These are phyloP conservation scores for Pseudomassariella vexata DNA, from an alignment of 2,329 filamentous ascomycete genomes.

Conservation along the genomic window DNA sequence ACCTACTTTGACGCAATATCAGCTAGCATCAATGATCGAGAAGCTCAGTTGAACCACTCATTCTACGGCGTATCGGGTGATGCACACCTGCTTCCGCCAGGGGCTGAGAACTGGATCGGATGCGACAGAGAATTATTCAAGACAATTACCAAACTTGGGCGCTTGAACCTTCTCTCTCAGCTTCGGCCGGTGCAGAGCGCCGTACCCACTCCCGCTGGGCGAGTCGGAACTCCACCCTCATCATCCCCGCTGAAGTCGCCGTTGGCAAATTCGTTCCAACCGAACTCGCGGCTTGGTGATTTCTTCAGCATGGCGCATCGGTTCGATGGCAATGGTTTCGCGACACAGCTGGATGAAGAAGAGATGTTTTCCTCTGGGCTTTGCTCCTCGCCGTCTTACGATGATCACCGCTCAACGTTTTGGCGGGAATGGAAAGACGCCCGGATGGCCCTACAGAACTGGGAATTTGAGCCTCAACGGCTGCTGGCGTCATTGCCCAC, in stretches of 20 bases:
- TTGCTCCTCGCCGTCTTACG: conserved; percentile 38
- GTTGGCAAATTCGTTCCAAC: conserved; percentile 36
- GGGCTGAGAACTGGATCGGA: conserved; percentile 78
- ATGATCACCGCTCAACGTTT: conserved; percentile 61
- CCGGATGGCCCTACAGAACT: conserved; percentile 68
- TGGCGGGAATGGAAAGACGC: conserved; percentile 85
- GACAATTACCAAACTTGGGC: conserved; percentile 75
- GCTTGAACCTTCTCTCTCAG: conserved; percentile 79
- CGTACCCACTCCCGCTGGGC: conserved; percentile 18
- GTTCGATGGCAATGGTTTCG: conserved; percentile 65
- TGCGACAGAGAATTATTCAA: conserved; percentile 86
- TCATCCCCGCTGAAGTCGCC: conserved; percentile 35
- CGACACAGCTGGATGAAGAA: conserved; percentile 48
- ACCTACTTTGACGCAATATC: conserved; percentile 94
- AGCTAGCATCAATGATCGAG: conserved; percentile 84
- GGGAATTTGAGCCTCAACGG: conserved; percentile 63
- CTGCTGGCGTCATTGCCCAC: conserved; percentile 45
- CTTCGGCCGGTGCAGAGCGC: conserved; percentile 46
- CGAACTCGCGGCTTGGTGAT: conserved; percentile 31
- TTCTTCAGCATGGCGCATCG: conserved; percentile 45
- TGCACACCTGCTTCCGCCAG: conserved; percentile 46
- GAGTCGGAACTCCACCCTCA: conserved; percentile 18
- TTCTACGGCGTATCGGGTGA: conserved; percentile 53
- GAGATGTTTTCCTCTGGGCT: conserved; percentile 39
- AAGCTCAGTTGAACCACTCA: conserved; percentile 69